phyloP scores from a whole-genome alignment of 2,329 filamentous ascomycete genomes.

The Fonsecaea pedrosoi region DNA sequence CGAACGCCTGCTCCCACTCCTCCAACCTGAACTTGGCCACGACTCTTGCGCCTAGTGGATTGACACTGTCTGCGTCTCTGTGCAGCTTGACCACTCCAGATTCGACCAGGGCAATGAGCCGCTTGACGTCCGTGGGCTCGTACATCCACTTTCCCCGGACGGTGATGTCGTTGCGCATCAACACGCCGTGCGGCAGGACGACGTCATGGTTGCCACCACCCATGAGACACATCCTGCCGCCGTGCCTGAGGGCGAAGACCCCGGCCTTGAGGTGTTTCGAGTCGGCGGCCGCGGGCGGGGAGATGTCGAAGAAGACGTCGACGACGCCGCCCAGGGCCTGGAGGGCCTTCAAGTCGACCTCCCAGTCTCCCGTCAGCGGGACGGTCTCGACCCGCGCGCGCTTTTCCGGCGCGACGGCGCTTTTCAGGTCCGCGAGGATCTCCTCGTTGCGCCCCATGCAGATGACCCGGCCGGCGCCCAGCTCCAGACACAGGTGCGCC shows the following conservation, averaged over 20 bases:
- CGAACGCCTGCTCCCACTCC: constrained; percentile 29
- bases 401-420: constrained; percentile 5
- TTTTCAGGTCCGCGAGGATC: constrained; percentile 21
- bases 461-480: constrained; percentile 58
- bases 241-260: constrained; percentile 43
- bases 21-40: constrained; percentile 24
- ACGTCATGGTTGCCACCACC: constrained; percentile 37
- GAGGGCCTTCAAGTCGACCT: constrained; percentile 48
- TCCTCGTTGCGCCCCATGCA: constrained; percentile 55
- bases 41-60: constrained; percentile 14
- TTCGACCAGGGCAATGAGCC: constrained; percentile 38
- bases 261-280: constrained; percentile 50
- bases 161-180: constrained; percentile 36
- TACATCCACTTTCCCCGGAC: constrained; percentile 42
- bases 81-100: constrained; percentile 34
- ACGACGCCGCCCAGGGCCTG: constrained; percentile 43
- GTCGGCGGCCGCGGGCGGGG: constrained; percentile 49
- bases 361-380: constrained; percentile 50
- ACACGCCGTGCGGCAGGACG: constrained; percentile 27
- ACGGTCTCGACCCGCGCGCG: constrained; percentile 47
- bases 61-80: neutral
- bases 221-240: constrained; percentile 38
- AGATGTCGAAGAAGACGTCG: constrained; percentile 59
- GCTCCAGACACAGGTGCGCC: constrained; percentile 55
- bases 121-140: constrained; percentile 33